Base-by-base conservation (phyloP, 768 basidiomycete species). In the Podaxis carcinomalis region DNA sequence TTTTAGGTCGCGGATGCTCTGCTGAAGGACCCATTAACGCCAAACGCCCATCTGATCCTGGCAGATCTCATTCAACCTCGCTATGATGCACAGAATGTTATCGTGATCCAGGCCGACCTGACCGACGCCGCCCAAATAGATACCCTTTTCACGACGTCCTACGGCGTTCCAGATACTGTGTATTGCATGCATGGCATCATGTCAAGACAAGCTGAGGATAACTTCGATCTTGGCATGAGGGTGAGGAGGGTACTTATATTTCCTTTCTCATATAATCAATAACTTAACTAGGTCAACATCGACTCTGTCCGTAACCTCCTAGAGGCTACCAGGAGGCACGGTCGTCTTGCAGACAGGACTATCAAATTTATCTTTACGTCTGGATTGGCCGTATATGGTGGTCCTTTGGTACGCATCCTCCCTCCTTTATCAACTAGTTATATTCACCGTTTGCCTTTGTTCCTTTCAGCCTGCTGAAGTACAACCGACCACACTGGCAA, bases 351-450 rank as follows among this genome's bases (percentile, higher is more conserved):
- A 65, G 69, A 39, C 62, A 63, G 49, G 66, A 58, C 35, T 66
- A 75, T 83, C 65, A 83, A 80, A 63, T 84, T 85, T 73, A 78
- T 86, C 64, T 84, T 84, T 69, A 78, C 84, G 0, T 85, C 84
- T 1, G 83, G 82, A 1, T 70, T 85, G 19, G 85, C 85, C 19
- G 83, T 86, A 3, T 85, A 84, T 67, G 84, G 84, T 61, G 83
- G 84, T 4, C 80, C 81, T 63, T 64, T 80, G 25, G 79, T 80
- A 61, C 25, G 69, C 10, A 32, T 52, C 14, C 27, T 59, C 36
- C 27, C 47, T 27, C 35, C 13, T 9, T 52, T 13, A 51, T 4
- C 51, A 44, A 19, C 9, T 25, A 27, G 14, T 27, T 14, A 11
- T 10, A 25, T 27, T 9, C 37, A 23, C 25, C 57, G 3, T 9